Evolutionary conservation across 1,284 basidiomycete species (phyloP).

Genomic region (Phlebopus sp.): DNA sequence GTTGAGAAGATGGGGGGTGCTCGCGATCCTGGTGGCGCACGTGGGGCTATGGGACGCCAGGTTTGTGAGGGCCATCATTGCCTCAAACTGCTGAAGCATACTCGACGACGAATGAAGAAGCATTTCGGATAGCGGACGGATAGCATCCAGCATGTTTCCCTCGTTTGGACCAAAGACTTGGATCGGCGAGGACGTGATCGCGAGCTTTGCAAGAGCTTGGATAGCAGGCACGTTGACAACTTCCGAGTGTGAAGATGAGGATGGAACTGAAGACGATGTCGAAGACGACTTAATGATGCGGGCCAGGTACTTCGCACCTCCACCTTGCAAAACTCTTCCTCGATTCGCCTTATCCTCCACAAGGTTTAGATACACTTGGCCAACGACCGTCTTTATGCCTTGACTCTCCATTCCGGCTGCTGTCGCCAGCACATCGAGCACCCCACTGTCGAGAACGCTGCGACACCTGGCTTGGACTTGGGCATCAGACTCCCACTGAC

Average conservation of each 20-base stretch:
- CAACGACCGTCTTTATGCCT: slow-evolving; percentile 48
- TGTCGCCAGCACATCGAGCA: slow-evolving; percentile 61
- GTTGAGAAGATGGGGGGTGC: slow-evolving; percentile 58
- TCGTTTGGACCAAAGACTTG: slow-evolving; percentile 86
- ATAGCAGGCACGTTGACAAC: slow-evolving; percentile 62
- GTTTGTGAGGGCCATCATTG: slow-evolving; percentile 94
- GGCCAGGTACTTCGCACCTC: slow-evolving; percentile 70
- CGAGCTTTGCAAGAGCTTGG: slow-evolving; percentile 90
- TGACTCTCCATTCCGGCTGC: slow-evolving; percentile 54
- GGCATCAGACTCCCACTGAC: slow-evolving; percentile 56
- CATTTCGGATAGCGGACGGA: slow-evolving; percentile 73
- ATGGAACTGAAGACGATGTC: slow-evolving; percentile 25
- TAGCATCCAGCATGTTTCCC: slow-evolving; percentile 74
- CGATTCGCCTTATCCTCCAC: slow-evolving; percentile 77
- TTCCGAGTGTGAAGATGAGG: slow-evolving; percentile 31
- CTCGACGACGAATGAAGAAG: slow-evolving; percentile 66
- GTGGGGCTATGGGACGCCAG: slow-evolving; percentile 76
- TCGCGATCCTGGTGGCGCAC: slow-evolving; percentile 63
- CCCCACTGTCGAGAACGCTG: slow-evolving; percentile 57
- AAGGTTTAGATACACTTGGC: slow-evolving; percentile 66
- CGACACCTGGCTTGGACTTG: slow-evolving; percentile 61
- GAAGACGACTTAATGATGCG: slow-evolving; percentile 54
- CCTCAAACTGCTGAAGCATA: slow-evolving; percentile 87
- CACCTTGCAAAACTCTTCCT: slow-evolving; percentile 78
- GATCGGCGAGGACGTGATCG: slow-evolving; percentile 87